Conservation (phyloP, 106 monocot genomes). For the Hemerocallis citrina region DNA sequence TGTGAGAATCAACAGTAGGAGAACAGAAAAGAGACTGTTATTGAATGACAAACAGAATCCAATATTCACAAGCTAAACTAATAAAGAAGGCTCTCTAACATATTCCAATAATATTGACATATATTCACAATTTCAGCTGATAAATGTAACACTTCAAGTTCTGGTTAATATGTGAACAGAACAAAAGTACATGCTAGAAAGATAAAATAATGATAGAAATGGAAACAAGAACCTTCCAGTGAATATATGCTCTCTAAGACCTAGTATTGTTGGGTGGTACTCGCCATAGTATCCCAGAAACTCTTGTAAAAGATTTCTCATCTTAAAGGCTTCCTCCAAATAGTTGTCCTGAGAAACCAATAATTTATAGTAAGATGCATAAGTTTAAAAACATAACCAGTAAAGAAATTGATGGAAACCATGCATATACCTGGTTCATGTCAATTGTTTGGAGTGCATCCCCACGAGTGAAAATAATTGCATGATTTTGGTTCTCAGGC, state of each 20-base stretch:
- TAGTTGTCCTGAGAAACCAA: slow-evolving; percentile 54
- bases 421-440: slow-evolving; percentile 63
- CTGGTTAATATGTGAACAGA: background rate
- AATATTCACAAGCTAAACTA: too few species aligned
- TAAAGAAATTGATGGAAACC: background rate
- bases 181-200: background rate
- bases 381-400: background rate
- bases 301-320: slow-evolving; percentile 78
- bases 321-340: slow-evolving; percentile 73
- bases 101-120: too few species aligned
- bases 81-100: too few species aligned
- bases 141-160: background rate
- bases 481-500: slow-evolving; percentile 85
- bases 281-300: slow-evolving; percentile 30
- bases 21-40: too few species aligned
- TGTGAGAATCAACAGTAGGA: too few species aligned
- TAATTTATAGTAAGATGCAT: background rate
- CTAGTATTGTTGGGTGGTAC: slow-evolving; percentile 60
- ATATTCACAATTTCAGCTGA: background rate
- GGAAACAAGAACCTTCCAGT: slow-evolving; percentile 51
- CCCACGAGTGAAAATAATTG: slow-evolving; percentile 78
- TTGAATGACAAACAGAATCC: too few species aligned
- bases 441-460: slow-evolving; percentile 82
- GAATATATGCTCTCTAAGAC: slow-evolving; percentile 78
- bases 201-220: too few species aligned